Conservation (phyloP, 139 green algal genomes). For the Chlorella sp. region DNA sequence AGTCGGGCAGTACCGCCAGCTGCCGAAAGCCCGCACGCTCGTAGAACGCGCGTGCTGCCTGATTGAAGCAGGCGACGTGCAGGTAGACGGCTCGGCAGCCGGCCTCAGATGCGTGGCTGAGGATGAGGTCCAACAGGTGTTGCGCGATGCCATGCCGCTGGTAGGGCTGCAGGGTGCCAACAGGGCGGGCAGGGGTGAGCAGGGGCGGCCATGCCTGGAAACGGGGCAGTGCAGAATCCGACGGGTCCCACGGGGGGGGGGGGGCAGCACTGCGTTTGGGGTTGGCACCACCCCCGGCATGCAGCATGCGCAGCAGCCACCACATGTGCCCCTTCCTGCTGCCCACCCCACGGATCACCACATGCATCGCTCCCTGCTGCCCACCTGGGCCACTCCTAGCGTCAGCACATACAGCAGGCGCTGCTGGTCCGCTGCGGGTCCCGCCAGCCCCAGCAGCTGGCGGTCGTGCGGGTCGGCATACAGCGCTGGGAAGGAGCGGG, state of each 20-base stretch:
- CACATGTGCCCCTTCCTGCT: neutral
- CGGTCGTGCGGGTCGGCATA: constrained; percentile 19
- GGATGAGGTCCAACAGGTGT: neutral
- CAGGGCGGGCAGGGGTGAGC: neutral
- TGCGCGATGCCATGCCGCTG: constrained; percentile 16
- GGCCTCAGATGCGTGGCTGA: neutral
- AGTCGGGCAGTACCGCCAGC: constrained; percentile 17
- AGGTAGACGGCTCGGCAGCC: constrained; percentile 23
- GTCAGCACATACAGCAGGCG: constrained; percentile 33
- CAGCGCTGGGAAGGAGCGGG: neutral
- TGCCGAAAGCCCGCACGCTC: neutral
- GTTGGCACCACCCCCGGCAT: neutral
- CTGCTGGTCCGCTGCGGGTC: neutral
- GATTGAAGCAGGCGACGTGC: constrained; percentile 30
- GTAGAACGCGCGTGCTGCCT: constrained; percentile 17
- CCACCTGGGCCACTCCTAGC: constrained; percentile 31
- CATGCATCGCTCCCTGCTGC: neutral
- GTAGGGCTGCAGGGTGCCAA: neutral
- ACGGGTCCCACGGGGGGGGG: neutral
- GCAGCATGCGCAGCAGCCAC: neutral
- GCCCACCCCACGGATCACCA: neutral
- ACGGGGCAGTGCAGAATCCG: neutral
- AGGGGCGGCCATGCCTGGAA: neutral
- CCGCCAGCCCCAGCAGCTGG: constrained; percentile 13
- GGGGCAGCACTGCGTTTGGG: too few relatives aligned